A percentile compares a stretch with the other conserved stretches of the same genome.
Conservation (phyloP, 176 grass and related monocot genomes). For the Coix lacrymajobi region DNA sequence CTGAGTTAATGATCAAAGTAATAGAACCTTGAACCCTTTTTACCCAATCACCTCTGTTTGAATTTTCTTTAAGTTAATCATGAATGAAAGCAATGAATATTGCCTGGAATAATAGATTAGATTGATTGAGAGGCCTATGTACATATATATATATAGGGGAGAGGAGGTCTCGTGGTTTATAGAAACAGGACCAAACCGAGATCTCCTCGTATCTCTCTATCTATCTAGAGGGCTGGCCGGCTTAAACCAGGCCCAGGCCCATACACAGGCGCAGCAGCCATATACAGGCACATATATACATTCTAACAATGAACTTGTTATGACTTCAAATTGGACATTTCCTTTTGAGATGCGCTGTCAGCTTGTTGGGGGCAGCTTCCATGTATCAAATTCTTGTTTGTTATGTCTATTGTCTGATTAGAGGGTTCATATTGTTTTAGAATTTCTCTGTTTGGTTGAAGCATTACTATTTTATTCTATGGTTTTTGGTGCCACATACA, state of each 20-base stretch:
- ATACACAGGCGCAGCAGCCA: too few species aligned
- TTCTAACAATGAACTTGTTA: too few species aligned
- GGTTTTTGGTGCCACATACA: not conserved
- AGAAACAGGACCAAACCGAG: too few species aligned
- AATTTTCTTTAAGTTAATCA: not conserved
- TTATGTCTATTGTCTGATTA: conserved; percentile 6
- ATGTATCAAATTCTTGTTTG: not conserved
- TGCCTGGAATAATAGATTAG: too few species aligned
- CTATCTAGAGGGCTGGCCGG: too few species aligned
- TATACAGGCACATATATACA: too few species aligned
- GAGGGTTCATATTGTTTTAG: not conserved
- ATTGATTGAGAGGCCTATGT: too few species aligned
- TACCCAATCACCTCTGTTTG: not conserved
- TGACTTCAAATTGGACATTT: not conserved
- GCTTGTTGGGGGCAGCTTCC: not conserved
- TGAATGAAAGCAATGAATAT: too few species aligned
- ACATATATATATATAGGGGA: too few species aligned
- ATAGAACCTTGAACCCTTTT: not conserved
- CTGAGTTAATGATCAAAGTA: not conserved
- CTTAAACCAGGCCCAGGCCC: too few species aligned
- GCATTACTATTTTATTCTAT: conserved; percentile 8
- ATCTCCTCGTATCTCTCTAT: too few species aligned
- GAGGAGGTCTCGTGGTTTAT: too few species aligned
- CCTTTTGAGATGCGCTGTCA: not conserved
- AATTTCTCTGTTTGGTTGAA: not conserved